Evolutionary conservation across 768 basidiomycete genomes (phyloP).

Genomic region (Phaeolepiota aurea): DNA sequence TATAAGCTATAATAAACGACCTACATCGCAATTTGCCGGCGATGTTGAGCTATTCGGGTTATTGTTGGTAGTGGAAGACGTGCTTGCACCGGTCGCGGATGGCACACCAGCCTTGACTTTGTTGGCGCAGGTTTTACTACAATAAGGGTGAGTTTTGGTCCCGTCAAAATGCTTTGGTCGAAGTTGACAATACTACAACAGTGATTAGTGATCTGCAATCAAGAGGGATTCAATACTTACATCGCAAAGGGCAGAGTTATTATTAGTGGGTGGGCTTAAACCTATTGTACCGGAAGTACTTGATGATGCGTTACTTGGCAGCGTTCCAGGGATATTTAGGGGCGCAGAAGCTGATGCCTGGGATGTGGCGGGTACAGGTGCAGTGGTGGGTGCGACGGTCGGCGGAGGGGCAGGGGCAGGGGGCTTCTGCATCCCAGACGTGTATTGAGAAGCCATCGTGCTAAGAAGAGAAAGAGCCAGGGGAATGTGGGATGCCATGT

Average conservation of each 20-base stretch:
- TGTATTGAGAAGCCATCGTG: slow-evolving; percentile 26
- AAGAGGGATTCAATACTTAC: slow-evolving; percentile 22
- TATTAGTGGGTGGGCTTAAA: slow-evolving; percentile 18
- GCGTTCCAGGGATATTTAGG: slow-evolving; percentile 17
- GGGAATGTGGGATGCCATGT: slow-evolving; percentile 36
- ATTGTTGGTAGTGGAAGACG: slow-evolving; percentile 2
- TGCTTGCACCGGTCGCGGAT: slow-evolving; percentile 10
- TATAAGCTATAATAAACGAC: too few relatives aligned
- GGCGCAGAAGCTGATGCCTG: slow-evolving; percentile 22
- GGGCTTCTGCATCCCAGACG: slow-evolving; percentile 22
- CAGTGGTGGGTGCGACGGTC: slow-evolving; percentile 14
- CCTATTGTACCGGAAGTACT: slow-evolving; percentile 12
- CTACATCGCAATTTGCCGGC: slow-evolving; percentile 43
- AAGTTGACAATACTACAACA: slow-evolving; percentile 41
- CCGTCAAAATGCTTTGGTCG: slow-evolving; percentile 53
- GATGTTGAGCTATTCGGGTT: neutral
- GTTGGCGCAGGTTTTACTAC: slow-evolving; percentile 50
- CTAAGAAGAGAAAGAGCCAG: slow-evolving; percentile 35
- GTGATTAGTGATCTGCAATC: slow-evolving; percentile 4
- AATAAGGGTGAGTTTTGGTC: slow-evolving; percentile 46
- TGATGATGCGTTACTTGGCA: slow-evolving; percentile 15
- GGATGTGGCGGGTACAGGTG: neutral
- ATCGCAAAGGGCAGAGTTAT: slow-evolving; percentile 36
- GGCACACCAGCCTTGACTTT: slow-evolving; percentile 24
- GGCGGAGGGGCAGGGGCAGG: slow-evolving; percentile 10